Evolutionary conservation across 2,329 filamentous ascomycete genomes (phyloP).

Genomic region (Diplocarpon rosae): DNA sequence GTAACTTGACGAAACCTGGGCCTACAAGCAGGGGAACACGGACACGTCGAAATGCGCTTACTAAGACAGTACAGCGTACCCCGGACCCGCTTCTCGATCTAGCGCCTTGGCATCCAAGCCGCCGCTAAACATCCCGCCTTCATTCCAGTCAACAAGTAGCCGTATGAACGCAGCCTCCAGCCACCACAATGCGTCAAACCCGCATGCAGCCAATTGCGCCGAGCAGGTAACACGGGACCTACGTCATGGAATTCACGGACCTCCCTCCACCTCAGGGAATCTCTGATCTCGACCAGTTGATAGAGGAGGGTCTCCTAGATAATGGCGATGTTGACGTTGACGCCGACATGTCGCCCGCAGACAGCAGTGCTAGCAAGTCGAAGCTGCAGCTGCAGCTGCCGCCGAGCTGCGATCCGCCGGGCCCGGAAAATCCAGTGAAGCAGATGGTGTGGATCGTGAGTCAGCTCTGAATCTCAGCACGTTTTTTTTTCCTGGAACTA

Average conservation of each 20-base stretch:
- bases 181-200: background rate
- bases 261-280: too few species aligned
- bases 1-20: too few species aligned
- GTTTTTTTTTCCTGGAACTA: background rate
- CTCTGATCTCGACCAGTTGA: background rate
- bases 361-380: constrained; percentile 23
- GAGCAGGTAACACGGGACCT: background rate
- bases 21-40: too few species aligned
- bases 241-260: too few species aligned
- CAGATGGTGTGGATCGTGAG: constrained; percentile 82
- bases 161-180: background rate
- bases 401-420: constrained; percentile 75
- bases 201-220: constrained; percentile 1
- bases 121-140: background rate
- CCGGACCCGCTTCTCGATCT: too few species aligned
- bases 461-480: background rate
- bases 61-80: too few species aligned
- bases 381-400: constrained; percentile 55
- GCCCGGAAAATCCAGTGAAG: constrained; percentile 54
- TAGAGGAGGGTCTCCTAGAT: background rate
- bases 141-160: background rate
- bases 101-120: background rate
- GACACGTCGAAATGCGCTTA: too few species aligned
- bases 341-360: constrained; percentile 15
- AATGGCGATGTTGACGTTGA: background rate